Percentiles rank a stretch among this genome's conserved stretches.
phyloP scores from a whole-genome alignment of 495 filamentous ascomycete genomes.

The Penicillium parvum region DNA sequence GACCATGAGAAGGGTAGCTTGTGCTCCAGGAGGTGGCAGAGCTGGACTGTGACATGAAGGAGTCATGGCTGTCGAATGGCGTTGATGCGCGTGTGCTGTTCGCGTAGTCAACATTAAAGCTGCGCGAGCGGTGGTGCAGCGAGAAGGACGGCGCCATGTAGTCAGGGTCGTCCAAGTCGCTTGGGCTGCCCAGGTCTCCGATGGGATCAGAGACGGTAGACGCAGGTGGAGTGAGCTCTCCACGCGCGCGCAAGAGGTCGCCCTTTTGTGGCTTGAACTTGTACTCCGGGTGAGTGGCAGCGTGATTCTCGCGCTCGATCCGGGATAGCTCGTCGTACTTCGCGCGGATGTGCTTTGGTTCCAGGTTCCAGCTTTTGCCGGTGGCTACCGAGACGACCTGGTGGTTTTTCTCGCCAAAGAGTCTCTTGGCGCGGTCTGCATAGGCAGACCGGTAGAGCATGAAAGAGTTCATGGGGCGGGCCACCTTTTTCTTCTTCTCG shows the following conservation, averaged over 20 bases:
- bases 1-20: slow-evolving; percentile 61
- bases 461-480: slow-evolving; percentile 96
- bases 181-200: slow-evolving; percentile 14
- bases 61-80: slow-evolving; percentile 29
- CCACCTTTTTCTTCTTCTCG: slow-evolving; percentile 73
- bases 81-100: slow-evolving; percentile 31
- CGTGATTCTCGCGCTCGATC: slow-evolving; percentile 82
- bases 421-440: slow-evolving; percentile 77
- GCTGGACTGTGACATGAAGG: slow-evolving; percentile 20
- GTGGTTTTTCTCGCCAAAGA: slow-evolving; percentile 85
- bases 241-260: slow-evolving; percentile 32
- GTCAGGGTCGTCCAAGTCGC: slow-evolving; percentile 33
- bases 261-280: slow-evolving; percentile 89
- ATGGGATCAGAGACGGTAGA: slow-evolving; percentile 9
- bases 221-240: neutral
- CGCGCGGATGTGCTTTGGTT: slow-evolving; percentile 64
- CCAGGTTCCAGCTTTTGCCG: slow-evolving; percentile 81
- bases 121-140: slow-evolving; percentile 20
- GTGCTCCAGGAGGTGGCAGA: slow-evolving; percentile 35
- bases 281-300: slow-evolving; percentile 82
- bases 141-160: slow-evolving; percentile 18
- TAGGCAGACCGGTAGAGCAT: slow-evolving; percentile 97
- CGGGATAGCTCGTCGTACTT: slow-evolving; percentile 78
- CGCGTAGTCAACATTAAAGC: slow-evolving; percentile 27
- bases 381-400: slow-evolving; percentile 84